Evolutionary conservation across 331 rosid species (phyloP).

Genomic region (Rosa hybrid): DNA sequence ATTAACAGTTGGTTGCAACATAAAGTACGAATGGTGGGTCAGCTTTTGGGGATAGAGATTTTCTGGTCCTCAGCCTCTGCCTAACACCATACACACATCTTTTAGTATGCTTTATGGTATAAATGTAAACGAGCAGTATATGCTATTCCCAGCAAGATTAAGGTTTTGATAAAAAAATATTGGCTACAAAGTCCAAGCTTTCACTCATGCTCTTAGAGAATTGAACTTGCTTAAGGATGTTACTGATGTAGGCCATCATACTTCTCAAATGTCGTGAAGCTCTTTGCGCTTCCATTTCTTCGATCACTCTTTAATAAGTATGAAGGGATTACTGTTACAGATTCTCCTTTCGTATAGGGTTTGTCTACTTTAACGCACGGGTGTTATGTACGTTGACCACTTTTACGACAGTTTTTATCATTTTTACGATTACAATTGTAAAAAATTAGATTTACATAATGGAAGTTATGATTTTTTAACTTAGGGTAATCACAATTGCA

Average conservation of each 20-base stretch:
- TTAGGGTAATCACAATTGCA: no score
- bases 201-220: no score
- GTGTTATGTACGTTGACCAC: no score
- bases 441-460: no score
- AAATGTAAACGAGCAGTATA: background rate
- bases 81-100: background rate
- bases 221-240: background rate
- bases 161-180: no score
- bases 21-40: background rate
- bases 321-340: no score
- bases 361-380: no score
- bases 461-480: no score
- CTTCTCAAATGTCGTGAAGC: background rate
- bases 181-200: background rate
- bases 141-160: background rate
- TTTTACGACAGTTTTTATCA: no score
- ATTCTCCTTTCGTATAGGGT: no score
- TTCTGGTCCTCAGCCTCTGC: constrained; percentile 29
- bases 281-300: background rate
- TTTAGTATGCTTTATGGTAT: background rate
- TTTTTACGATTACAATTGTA: no score
- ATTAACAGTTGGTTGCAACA: background rate
- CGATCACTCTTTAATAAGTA: background rate
- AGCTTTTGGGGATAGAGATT: constrained; percentile 27
- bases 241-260: background rate